Evolutionary conservation across 164 flowering plant species (phyloP).

Genomic region (Buxus sempervirens): DNA sequence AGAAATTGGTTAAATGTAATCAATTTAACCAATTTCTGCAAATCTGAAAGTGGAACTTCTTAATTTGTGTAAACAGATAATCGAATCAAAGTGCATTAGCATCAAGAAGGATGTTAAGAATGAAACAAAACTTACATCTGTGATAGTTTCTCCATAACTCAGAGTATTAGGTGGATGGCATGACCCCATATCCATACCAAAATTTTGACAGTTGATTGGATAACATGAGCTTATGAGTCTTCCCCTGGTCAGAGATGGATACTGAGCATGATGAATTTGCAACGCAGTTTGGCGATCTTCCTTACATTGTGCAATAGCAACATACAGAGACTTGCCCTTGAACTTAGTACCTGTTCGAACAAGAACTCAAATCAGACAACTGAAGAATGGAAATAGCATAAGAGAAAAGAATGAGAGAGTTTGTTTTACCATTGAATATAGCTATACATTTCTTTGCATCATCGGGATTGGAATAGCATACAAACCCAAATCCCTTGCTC

Average conservation of each 20-base stretch:
- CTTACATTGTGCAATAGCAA: constrained; percentile 25
- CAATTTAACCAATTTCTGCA: too few relatives aligned
- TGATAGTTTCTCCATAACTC: not conserved
- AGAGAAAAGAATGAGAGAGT: not conserved
- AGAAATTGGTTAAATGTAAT: not conserved
- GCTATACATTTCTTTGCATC: constrained; percentile 26
- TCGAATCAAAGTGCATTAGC: not conserved
- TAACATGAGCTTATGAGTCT: constrained; percentile 7
- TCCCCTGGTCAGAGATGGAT: not conserved
- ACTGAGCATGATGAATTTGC: not conserved
- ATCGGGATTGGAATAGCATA: constrained; percentile 31
- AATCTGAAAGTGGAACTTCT: constrained; percentile 10
- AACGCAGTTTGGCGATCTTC: constrained; percentile 13
- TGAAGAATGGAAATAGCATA: not conserved
- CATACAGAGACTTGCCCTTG: constrained; percentile 20
- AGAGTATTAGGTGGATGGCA: constrained; percentile 4
- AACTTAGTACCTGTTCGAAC: constrained; percentile 20
- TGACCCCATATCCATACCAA: not conserved
- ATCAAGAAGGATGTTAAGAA: not conserved
- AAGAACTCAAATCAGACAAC: not conserved
- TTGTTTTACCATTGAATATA: constrained; percentile 18
- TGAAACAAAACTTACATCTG: constrained; percentile 11
- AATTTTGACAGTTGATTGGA: constrained; percentile 10
- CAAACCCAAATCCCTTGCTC: constrained; percentile 45
- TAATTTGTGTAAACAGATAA: not conserved